Percentiles rank a stretch among this genome's conserved stretches.
Conservation (phyloP, 2,329 filamentous ascomycete species). For the Biscogniauxia marginata region DNA sequence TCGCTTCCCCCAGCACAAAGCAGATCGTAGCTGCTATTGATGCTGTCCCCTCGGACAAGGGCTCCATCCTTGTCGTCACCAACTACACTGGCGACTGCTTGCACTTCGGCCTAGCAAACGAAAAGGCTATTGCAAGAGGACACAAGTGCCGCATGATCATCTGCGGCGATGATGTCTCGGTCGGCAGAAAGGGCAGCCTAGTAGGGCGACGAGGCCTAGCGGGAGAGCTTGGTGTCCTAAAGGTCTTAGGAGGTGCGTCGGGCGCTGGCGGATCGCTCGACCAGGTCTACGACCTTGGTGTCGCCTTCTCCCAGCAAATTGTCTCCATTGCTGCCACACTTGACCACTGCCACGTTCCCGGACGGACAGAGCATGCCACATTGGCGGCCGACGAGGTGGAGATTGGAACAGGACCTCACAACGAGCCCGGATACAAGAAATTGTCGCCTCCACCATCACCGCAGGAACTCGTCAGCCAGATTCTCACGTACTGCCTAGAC, state of each 20-base stretch:
- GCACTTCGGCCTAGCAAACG: conserved; percentile 60
- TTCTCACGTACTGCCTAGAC: conserved; percentile 61
- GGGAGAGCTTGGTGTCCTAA: conserved; percentile 59
- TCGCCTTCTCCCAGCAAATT: conserved; percentile 50
- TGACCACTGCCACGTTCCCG: conserved; percentile 60
- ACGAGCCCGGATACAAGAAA: conserved; percentile 61
- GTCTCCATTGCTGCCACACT: conserved; percentile 58
- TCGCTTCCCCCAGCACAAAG: conserved; percentile 61
- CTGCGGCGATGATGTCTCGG: conserved; percentile 65
- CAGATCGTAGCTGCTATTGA: conserved; percentile 61
- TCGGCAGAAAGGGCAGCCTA: conserved; percentile 55
- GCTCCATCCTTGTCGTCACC: conserved; percentile 60
- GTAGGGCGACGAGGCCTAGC: conserved; percentile 62
- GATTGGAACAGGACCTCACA: conserved; percentile 66
- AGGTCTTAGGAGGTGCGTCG: conserved; percentile 53
- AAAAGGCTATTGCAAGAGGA: conserved; percentile 55
- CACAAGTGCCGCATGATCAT: conserved; percentile 57
- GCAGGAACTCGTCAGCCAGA: conserved; percentile 50
- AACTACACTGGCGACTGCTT: conserved; percentile 66
- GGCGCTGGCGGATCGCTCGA: conserved; percentile 48
- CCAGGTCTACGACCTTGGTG: conserved; percentile 49
- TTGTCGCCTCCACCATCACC: conserved; percentile 51
- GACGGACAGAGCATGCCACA: conserved; percentile 47
- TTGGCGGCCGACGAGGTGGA: conserved; percentile 54
- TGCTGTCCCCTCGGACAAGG: conserved; percentile 51